Evolutionary conservation across 2,329 filamentous ascomycete species (phyloP).

Genomic region (Colletotrichum salicis): DNA sequence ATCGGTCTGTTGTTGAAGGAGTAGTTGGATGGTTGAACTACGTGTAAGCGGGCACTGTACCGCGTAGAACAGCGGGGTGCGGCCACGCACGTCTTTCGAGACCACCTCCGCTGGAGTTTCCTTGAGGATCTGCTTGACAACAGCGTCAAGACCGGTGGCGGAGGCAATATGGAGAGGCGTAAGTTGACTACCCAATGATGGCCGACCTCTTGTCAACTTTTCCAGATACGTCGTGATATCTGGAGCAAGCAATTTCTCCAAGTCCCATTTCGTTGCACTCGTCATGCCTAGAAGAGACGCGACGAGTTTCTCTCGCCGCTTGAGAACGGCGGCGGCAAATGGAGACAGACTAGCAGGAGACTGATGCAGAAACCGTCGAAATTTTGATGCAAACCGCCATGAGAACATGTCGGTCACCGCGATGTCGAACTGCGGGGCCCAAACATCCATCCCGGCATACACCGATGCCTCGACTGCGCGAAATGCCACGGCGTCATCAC

Average conservation of each 20-base stretch:
- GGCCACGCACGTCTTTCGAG: neutral
- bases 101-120: neutral
- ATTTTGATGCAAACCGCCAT: neutral
- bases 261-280: too few species aligned
- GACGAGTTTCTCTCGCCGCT: neutral
- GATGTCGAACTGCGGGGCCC: neutral
- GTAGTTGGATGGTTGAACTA: constrained; percentile 2
- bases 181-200: neutral
- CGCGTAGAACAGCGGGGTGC: neutral
- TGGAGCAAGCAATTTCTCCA: too few species aligned
- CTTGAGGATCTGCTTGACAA: constrained; percentile 4
- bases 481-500: neutral
- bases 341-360: neutral
- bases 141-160: neutral
- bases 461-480: neutral
- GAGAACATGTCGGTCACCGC: neutral
- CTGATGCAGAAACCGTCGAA: neutral
- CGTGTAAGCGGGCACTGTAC: neutral
- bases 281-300: too few species aligned
- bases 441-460: neutral
- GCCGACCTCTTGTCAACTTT: neutral
- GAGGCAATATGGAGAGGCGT: neutral
- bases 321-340: constrained; percentile 4
- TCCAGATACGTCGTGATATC: too few species aligned
- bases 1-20: neutral